Conservation (phyloP, 2,329 filamentous ascomycete species). For the Metarhizium humberi region DNA sequence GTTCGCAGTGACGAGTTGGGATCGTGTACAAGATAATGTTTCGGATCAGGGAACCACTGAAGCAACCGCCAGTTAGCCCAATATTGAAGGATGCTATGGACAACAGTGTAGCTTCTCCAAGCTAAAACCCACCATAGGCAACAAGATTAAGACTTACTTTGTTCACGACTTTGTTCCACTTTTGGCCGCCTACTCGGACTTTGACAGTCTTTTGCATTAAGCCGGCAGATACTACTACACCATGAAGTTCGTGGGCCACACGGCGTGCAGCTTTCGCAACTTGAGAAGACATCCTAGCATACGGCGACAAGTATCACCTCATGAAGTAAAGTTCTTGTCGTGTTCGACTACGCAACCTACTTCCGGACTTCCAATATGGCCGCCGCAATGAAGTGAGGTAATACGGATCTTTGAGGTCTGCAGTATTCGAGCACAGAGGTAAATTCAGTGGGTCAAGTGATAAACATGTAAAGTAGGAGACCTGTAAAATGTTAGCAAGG, state of each 20-base stretch:
- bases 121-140: not conserved
- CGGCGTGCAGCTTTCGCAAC: slow-evolving; percentile 31
- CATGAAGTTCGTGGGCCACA: slow-evolving; percentile 44
- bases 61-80: not conserved
- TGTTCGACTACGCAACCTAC: not conserved
- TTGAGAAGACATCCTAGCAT: slow-evolving; percentile 28
- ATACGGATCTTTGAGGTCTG: no score
- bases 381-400: no score
- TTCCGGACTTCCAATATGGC: not conserved
- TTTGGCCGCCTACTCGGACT: slow-evolving; percentile 60
- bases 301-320: not conserved
- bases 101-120: not conserved
- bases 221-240: slow-evolving; percentile 69
- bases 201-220: slow-evolving; percentile 73
- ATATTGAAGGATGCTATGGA: not conserved
- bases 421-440: no score
- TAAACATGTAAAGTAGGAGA: no score
- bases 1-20: slow-evolving; percentile 62
- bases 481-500: no score
- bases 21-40: slow-evolving; percentile 67
- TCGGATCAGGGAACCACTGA: slow-evolving; percentile 51
- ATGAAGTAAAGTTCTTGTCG: not conserved
- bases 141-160: slow-evolving; percentile 45
- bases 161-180: slow-evolving; percentile 63
- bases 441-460: no score